Base-by-base conservation (phyloP, 2,329 filamentous ascomycete species). In the Penicillium hesseltinei region DNA sequence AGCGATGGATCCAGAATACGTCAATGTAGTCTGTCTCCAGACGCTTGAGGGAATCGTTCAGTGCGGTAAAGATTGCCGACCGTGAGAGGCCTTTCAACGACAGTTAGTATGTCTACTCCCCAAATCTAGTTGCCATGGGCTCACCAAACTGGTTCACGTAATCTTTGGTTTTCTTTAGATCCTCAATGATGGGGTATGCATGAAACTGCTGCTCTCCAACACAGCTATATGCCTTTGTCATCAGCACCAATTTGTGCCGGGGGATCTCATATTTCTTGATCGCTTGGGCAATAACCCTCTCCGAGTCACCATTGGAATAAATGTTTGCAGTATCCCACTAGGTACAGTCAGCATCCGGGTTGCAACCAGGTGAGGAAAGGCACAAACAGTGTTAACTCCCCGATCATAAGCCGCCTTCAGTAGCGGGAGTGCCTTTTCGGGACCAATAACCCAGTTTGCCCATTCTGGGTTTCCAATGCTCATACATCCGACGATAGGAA, bases 51-150 rank as follows among this genome's bases (percentile, higher is more conserved):
- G 80, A 83, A 49, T 72, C 75, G 48, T 88, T 80, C 3, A 88
- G 84, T 0, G 84, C 83, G 59, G 83, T 80, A 60, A 88, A 82
- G 62, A 88, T 84, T 59, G 84, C 81, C 63, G 83, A 84, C 17
- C 85, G 75, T 40, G 78, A 82, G 31, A 88, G 70, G 0, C 85
- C 84, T 48, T 36, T n/a, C 5, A 4, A 27, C 31, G 1, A 13
- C 7, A 36, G 15, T 48, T 23, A 48, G 46, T 33, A n/a, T 13
- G 15, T 5, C 40, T 17, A 25, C 21, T 25, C 21, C 15, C 5
- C 13, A 25, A 23, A 25, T 17, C 15, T n/a, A 25, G 31, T 48
- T 36, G n/a, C 9, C 5, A 19, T 38, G 10, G 17, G 5, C 46
- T 48, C 9, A 48, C 46, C 46, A 13, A 48, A 48, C 15, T 48